Percentiles rank a stretch among this genome's conserved stretches.
phyloP scores from a whole-genome alignment of 805 yeast species.

The Millerozyma acaciae region DNA sequence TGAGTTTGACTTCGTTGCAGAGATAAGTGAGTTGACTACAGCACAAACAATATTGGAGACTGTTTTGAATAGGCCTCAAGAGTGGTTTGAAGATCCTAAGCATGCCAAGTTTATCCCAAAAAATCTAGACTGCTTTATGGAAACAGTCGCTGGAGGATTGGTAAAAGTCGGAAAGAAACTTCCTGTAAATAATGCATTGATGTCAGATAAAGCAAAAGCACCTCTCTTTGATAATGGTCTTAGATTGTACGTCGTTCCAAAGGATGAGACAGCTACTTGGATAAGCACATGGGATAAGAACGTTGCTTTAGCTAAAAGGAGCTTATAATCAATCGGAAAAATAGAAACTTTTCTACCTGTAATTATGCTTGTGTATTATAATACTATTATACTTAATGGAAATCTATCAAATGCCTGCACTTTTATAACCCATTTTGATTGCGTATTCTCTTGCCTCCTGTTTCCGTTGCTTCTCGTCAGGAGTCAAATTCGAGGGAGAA shows the following conservation, averaged over 20 bases:
- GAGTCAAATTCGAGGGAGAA: slow-evolving; percentile 43
- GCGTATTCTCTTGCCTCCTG: slow-evolving; percentile 48
- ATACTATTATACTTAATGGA: background rate
- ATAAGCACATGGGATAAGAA: slow-evolving; percentile 60
- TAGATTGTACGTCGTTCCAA: slow-evolving; percentile 77
- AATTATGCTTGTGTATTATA: background rate
- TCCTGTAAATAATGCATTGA: slow-evolving; percentile 59
- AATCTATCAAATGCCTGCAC: no score
- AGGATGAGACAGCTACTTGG: slow-evolving; percentile 62
- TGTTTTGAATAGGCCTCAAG: slow-evolving; percentile 59
- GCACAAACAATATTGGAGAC: slow-evolving; percentile 59
- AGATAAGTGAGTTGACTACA: slow-evolving; percentile 67
- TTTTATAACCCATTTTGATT: slow-evolving; percentile 40
- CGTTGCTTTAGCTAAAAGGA: slow-evolving; percentile 48
- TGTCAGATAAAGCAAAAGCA: slow-evolving; percentile 57
- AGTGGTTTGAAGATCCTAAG: slow-evolving; percentile 63
- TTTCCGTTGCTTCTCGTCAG: slow-evolving; percentile 36
- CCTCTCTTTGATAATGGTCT: slow-evolving; percentile 76
- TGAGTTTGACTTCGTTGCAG: slow-evolving; percentile 79
- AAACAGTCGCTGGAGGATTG: slow-evolving; percentile 78
- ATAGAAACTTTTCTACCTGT: background rate
- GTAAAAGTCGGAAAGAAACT: slow-evolving; percentile 80
- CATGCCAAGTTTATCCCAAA: slow-evolving; percentile 57
- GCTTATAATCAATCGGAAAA: no score
- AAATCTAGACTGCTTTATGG: slow-evolving; percentile 72